phyloP scores from a whole-genome alignment of 2,329 filamentous ascomycete species.

The Trichoderma sp. region DNA sequence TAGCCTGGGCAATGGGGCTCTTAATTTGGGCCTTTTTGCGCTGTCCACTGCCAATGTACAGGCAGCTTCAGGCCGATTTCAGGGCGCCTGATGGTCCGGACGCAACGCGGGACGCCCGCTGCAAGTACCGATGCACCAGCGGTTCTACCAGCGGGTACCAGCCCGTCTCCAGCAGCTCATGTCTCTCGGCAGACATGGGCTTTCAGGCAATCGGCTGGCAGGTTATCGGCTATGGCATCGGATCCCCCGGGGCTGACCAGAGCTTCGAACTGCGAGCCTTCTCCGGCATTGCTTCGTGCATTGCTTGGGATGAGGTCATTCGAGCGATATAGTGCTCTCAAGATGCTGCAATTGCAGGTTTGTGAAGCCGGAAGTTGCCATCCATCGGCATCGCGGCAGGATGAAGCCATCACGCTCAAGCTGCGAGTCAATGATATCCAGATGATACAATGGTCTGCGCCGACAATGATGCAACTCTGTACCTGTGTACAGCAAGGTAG shows the following conservation, averaged over 20 bases:
- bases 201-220: not conserved
- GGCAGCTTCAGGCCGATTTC: not conserved
- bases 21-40: conserved; percentile 3
- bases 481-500: not conserved
- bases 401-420: not conserved
- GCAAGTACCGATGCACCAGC: not conserved
- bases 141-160: not conserved
- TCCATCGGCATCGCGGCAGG: not conserved
- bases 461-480: not conserved
- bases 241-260: not conserved
- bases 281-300: conserved; percentile 1
- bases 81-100: not conserved
- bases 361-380: not conserved
- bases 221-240: not conserved
- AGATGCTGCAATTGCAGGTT: not conserved
- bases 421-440: not conserved
- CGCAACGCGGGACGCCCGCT: not conserved
- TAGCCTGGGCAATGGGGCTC: conserved; percentile 7
- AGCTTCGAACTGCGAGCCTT: conserved; percentile 2
- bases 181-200: not conserved
- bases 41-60: not conserved
- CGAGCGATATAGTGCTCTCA: not conserved
- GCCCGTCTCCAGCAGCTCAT: not conserved
- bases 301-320: conserved; percentile 10
- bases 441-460: not conserved